Evolutionary conservation across 768 basidiomycete species (phyloP).

Genomic region (Phanerodontia chrysosporium): DNA sequence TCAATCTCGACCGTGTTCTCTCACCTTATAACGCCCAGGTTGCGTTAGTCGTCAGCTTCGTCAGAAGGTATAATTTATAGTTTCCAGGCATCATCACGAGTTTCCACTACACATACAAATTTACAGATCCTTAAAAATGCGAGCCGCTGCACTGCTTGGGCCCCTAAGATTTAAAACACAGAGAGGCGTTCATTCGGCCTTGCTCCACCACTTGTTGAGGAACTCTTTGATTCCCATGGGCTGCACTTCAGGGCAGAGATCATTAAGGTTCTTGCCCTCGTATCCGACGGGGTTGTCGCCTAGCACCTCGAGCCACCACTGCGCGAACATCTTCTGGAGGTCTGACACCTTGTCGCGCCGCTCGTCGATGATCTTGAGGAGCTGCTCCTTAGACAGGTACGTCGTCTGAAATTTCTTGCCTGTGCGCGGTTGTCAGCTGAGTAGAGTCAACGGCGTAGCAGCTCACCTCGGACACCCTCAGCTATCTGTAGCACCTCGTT

Average conservation of each 20-base stretch:
- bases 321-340: neutral
- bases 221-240: neutral
- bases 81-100: too few relatives aligned
- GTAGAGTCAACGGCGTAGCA: neutral
- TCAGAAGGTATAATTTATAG: too few relatives aligned
- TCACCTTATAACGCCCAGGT: too few relatives aligned
- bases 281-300: neutral
- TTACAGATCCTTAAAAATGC: too few relatives aligned
- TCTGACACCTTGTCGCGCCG: neutral
- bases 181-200: too few relatives aligned
- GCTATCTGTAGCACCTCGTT: constrained; percentile 3
- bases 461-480: constrained; percentile 1
- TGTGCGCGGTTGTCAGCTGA: neutral
- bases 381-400: neutral
- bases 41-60: too few relatives aligned
- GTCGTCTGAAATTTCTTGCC: neutral
- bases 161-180: too few relatives aligned
- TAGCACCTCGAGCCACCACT: neutral
- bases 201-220: neutral
- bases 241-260: neutral
- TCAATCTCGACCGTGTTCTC: too few relatives aligned
- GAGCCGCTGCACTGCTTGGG: too few relatives aligned
- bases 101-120: too few relatives aligned
- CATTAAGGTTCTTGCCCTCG: neutral
- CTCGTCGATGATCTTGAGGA: neutral